Percentiles rank a stretch among this genome's conserved stretches.
These are phyloP conservation scores for Tuber magnatum DNA, from an alignment of 495 filamentous ascomycete genomes.

Conservation along the genomic window DNA sequence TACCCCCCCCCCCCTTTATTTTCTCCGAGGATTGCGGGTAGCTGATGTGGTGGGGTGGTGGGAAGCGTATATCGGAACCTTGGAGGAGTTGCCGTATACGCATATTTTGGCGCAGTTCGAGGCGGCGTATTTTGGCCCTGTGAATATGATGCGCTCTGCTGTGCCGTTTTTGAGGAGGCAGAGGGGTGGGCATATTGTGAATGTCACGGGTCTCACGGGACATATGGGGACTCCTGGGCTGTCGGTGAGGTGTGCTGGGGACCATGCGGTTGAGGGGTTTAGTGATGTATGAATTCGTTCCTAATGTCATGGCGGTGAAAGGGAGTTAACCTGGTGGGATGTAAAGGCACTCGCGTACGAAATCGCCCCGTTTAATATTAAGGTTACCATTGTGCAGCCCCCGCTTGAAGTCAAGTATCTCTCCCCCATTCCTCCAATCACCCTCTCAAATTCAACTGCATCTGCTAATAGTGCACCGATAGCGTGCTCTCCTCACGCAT, in stretches of 20 bases:
- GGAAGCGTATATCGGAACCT: slow-evolving; percentile 74
- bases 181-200: slow-evolving; percentile 77
- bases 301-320: neutral
- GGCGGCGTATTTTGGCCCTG: slow-evolving; percentile 83
- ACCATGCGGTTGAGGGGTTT: slow-evolving; percentile 96
- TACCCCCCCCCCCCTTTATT: neutral
- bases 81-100: slow-evolving; percentile 77
- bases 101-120: slow-evolving; percentile 85
- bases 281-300: slow-evolving; percentile 56
- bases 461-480: slow-evolving; percentile 2
- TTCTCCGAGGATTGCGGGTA: slow-evolving; percentile 1
- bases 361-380: slow-evolving; percentile 94
- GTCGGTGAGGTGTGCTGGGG: slow-evolving; percentile 81
- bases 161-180: slow-evolving; percentile 72
- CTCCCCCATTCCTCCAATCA: neutral
- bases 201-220: slow-evolving; percentile 81
- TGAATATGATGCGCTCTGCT: slow-evolving; percentile 89
- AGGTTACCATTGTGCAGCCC: slow-evolving; percentile 89
- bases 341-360: slow-evolving; percentile 79
- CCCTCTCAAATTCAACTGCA: neutral
- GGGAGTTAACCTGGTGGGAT: neutral
- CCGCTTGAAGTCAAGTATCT: slow-evolving; percentile 48
- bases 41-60: slow-evolving; percentile 16
- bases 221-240: slow-evolving; percentile 90
- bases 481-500: slow-evolving; percentile 28